Percentiles rank a stretch among this genome's conserved stretches.
phyloP scores from a whole-genome alignment of 176 grass and related monocot genomes.

The Poa annua region DNA sequence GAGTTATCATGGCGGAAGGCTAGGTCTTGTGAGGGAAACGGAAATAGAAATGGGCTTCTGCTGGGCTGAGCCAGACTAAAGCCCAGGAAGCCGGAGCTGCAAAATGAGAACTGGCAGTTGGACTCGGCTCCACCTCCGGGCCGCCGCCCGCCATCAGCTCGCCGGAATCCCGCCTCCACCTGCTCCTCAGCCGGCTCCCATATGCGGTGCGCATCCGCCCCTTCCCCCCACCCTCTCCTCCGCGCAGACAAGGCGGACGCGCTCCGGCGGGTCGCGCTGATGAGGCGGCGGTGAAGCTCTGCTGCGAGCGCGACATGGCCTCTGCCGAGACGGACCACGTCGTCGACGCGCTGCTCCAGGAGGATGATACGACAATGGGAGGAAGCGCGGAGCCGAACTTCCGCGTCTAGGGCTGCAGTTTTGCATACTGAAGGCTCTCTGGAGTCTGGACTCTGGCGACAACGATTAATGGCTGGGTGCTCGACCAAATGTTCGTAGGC shows the following conservation, averaged over 20 bases:
- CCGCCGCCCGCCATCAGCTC: neutral
- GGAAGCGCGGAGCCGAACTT: neutral
- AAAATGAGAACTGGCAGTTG: too few relatives aligned
- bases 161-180: neutral
- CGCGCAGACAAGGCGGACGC: neutral
- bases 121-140: neutral
- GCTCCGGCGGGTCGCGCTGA: neutral
- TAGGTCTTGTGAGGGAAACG: neutral
- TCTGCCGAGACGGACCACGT: neutral
- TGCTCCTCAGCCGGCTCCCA: too few relatives aligned
- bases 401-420: neutral
- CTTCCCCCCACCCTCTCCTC: neutral
- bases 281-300: neutral
- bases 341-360: neutral
- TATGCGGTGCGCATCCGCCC: too few relatives aligned
- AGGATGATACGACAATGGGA: neutral
- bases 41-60: neutral
- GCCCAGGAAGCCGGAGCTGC: too few relatives aligned
- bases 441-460: neutral
- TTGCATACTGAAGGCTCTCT: neutral
- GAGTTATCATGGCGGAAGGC: neutral
- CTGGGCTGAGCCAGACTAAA: neutral
- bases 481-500: neutral
- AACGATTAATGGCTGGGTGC: neutral
- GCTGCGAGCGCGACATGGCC: neutral